Evolutionary conservation across 1,139 yeast genomes (phyloP).

Genomic region (Tardiomyces blankii): DNA sequence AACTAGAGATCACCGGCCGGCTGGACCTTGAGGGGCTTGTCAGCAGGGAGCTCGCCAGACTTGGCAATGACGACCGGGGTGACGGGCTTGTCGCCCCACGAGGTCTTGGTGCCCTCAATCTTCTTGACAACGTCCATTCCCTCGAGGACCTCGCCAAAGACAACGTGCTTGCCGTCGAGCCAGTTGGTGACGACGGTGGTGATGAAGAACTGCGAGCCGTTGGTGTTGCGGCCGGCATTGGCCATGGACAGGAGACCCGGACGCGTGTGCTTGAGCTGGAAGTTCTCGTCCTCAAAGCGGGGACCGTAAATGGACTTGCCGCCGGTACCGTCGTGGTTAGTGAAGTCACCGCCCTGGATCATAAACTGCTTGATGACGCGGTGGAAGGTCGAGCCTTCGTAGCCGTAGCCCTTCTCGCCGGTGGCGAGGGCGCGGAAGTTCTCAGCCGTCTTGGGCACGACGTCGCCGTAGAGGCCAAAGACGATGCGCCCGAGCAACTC

Average conservation of each 20-base stretch:
- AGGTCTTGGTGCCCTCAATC: conserved; percentile 67
- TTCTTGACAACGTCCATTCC: conserved; percentile 75
- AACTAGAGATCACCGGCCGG: not conserved
- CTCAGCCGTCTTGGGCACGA: conserved; percentile 87
- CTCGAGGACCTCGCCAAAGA: conserved; percentile 85
- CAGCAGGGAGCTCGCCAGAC: conserved; percentile 54
- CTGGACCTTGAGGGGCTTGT: not conserved
- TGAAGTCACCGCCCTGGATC: conserved; percentile 98
- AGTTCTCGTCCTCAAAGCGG: conserved; percentile 85
- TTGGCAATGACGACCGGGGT: conserved; percentile 62
- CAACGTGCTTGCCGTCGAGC: conserved; percentile 95
- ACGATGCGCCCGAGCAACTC: conserved; percentile 56
- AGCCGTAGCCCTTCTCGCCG: conserved; percentile 76
- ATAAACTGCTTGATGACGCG: conserved; percentile 88
- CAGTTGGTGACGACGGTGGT: conserved; percentile 85
- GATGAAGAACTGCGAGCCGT: conserved; percentile 92
- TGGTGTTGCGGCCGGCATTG: conserved; percentile 92
- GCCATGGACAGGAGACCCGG: conserved; percentile 89
- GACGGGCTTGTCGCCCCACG: conserved; percentile 58
- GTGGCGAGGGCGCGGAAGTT: conserved; percentile 60
- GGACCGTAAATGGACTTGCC: conserved; percentile 91
- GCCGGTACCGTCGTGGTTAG: conserved; percentile 87
- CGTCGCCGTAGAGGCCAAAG: conserved; percentile 76
- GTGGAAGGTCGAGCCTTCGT: conserved; percentile 81
- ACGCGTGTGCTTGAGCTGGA: conserved; percentile 63